Base-by-base conservation (phyloP, 768 basidiomycete species). In the Naematelia encephala region DNA sequence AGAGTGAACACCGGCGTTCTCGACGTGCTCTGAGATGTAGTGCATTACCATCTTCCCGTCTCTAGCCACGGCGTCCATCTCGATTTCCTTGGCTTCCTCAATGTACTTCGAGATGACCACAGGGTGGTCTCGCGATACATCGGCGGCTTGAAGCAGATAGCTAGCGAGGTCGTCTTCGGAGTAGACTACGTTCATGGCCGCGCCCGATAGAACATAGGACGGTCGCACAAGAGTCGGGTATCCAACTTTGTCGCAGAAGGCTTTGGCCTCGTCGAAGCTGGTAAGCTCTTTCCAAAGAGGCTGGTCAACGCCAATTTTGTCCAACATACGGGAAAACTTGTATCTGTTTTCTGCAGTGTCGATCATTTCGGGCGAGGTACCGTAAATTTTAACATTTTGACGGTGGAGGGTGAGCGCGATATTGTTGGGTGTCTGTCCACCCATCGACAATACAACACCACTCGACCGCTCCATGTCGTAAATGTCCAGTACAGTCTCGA, bases 41-140 rank as follows among this genome's bases (percentile, higher is more conserved):
- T 99, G 96, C 94, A 99, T 97, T 78, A 97, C 83, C 85, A 99
- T 87, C 81, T 96, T 90, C 21, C 94, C 94, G 72, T 91, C 90
- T 79, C 89, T 89, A 29, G 96, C 96, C 39, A 99, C 86, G 21
- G 96, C 96, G 72, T 99, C 96, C 91, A 99, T 97, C 82, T 99
- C 96, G 66, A 99, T 99, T 80, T 99, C 96, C 82, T 99, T 98
- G 27, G 96, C 96, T 77, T 96, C 90, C 77, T 98, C 94, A 76
- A 99, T 96, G 80, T 96, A 99, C 79, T 99, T 99, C 63, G 90
- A 89, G 78, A 98, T 98, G 68, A 99, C 94, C 63, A 97, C 93
- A 1, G 94, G 94, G 71, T 96, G 90, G 29, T 93, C 91, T 47
- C 90, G 86, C 44, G 96, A 99, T 57, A 99, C 92, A 54, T 90